Evolutionary conservation across 139 green algal species (phyloP).

Genomic region (Chlorella vulgaris): DNA sequence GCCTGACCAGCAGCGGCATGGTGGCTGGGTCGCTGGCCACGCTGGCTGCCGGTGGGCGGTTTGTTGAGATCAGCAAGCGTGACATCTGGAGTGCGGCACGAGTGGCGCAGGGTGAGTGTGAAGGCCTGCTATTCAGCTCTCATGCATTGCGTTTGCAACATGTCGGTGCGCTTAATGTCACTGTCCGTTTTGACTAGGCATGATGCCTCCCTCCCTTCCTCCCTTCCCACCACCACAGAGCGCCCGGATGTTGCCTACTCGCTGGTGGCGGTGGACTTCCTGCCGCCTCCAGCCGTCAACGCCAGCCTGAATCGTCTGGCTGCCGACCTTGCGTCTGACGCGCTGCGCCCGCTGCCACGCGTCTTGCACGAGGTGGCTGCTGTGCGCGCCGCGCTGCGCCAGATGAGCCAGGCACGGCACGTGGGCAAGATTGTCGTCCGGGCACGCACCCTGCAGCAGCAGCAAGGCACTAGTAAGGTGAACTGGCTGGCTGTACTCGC

Average conservation of each 20-base stretch:
- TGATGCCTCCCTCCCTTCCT: no score
- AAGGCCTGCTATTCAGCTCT: background rate
- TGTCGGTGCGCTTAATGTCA: no score
- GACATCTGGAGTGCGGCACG: slow-evolving; percentile 80
- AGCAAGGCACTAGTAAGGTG: slow-evolving; percentile 19
- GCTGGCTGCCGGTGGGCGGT: slow-evolving; percentile 57
- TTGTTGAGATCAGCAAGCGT: slow-evolving; percentile 91
- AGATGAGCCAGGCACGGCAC: slow-evolving; percentile 84
- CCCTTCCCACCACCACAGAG: slow-evolving; percentile 50
- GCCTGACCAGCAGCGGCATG: slow-evolving; percentile 86
- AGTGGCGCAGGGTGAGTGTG: slow-evolving; percentile 48
- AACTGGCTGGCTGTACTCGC: background rate
- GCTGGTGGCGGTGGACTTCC: slow-evolving; percentile 89
- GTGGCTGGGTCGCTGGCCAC: slow-evolving; percentile 72
- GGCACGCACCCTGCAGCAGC: slow-evolving; percentile 22
- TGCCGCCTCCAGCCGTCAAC: slow-evolving; percentile 65
- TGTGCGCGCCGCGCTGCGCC: slow-evolving; percentile 73
- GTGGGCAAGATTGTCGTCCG: slow-evolving; percentile 87
- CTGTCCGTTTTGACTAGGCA: no score
- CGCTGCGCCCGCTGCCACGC: slow-evolving; percentile 57
- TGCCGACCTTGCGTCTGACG: slow-evolving; percentile 44
- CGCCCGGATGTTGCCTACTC: slow-evolving; percentile 78
- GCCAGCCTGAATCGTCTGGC: slow-evolving; percentile 41
- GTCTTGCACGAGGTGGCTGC: slow-evolving; percentile 48
- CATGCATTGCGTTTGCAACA: no score